phyloP scores from a whole-genome alignment of 257 asterid species.

The Nicotiana obtusifolia region DNA sequence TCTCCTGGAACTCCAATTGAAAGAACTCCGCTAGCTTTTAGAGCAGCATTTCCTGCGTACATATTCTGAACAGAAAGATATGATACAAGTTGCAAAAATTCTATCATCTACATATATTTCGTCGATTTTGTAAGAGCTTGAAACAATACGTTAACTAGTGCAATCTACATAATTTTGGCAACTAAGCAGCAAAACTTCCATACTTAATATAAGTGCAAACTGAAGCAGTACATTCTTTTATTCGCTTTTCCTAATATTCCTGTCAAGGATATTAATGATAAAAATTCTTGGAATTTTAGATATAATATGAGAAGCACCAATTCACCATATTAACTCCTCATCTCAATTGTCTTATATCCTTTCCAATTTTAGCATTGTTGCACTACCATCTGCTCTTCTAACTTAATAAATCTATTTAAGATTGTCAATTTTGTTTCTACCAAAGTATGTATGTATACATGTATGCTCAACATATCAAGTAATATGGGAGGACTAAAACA shows the following conservation, averaged over 20 bases:
- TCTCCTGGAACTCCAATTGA: slow-evolving; percentile 77
- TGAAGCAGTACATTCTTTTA: no score
- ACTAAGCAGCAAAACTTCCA: background rate
- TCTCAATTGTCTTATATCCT: background rate
- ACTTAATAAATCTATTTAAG: background rate
- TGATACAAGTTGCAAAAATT: background rate
- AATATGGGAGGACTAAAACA: no score
- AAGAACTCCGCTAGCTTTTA: slow-evolving; percentile 42
- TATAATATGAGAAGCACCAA: background rate
- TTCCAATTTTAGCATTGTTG: background rate
- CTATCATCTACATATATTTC: background rate
- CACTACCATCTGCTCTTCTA: background rate
- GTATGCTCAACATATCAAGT: no score
- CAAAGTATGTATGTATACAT: background rate
- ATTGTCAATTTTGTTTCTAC: background rate
- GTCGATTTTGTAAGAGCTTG: background rate
- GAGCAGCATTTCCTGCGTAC: slow-evolving; percentile 36
- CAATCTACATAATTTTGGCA: background rate
- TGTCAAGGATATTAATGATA: background rate
- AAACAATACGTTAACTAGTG: background rate
- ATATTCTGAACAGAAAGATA: slow-evolving; percentile 33
- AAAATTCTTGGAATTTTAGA: background rate
- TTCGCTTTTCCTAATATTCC: background rate
- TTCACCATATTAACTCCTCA: background rate
- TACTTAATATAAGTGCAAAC: background rate